Base-by-base conservation (phyloP, 2,329 filamentous ascomycete species). In the Nakataea oryzae region DNA sequence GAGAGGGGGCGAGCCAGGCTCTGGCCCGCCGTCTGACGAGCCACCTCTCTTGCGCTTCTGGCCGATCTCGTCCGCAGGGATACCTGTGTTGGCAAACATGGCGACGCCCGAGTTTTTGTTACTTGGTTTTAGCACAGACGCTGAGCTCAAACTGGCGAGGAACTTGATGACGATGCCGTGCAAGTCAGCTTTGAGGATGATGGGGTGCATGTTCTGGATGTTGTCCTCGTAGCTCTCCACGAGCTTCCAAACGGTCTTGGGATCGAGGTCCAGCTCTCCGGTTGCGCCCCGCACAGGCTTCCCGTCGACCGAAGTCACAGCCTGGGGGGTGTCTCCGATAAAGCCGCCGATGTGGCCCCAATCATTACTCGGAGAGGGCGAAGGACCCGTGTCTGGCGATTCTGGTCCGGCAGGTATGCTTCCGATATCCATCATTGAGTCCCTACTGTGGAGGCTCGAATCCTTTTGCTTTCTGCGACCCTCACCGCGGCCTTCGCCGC, bases 401-500 rank as follows among this genome's bases (percentile, higher is more conserved):
- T 60, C 59, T 3, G 32, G 32, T 12, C 28, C 34, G 24, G 58
- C 14, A 14, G 58, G 47, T 21, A 50, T 50, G 41, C 41, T 50
- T n/a, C 41, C 41, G 9, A 50, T n/a, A 12, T 50, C 41, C 21
- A n/a, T n/a, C 41, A 50, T 50, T 21, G 41, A 50, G 41, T 50
- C 41, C 21, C 41, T 50, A 9, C 29, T 76, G 28, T 72, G 69
- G 64, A 71, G 70, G 32, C 69, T 72, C 17, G 71, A 66, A 26
- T 77, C 74, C 54, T 71, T 72, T 69, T n/a, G 71, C 69, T 50
- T 78, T 76, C 74, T 76, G 34, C 78, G 75, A 9, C 73, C 76
- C 28, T 82, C 77, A 67, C 87, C 86, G 29, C 82, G 78, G 34
- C 89, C 90, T 74, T 96, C 91, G 3, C 92, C 92, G 64, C 87